Evolutionary conservation across 2,329 filamentous ascomycete genomes (phyloP).

Genomic region (Pseudovirgaria hyperparasitica): DNA sequence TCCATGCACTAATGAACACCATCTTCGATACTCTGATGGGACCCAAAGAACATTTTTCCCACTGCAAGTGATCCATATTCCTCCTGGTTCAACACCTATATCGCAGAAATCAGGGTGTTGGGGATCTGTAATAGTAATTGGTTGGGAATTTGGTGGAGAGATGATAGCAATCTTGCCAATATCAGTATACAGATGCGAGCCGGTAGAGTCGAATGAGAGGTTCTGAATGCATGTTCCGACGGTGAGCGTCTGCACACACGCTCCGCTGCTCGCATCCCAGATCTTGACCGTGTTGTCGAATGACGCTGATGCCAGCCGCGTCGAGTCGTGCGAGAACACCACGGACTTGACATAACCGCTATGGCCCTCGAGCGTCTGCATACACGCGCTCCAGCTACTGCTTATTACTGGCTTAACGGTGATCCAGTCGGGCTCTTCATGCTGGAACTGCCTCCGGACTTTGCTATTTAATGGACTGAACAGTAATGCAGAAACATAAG

Average conservation of each 20-base stretch:
- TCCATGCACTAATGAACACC: conserved; percentile 4
- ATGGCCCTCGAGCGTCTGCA: conserved; percentile 10
- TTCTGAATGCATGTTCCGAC: conserved; percentile 4
- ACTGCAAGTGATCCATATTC: conserved; percentile 6
- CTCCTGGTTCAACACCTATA: conserved; percentile 3
- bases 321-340: conserved; percentile 10
- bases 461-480: conserved; percentile 9
- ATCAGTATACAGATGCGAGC: conserved; percentile 10
- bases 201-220: conserved; percentile 10
- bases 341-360: conserved; percentile 5
- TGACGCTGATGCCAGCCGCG: conserved; percentile 9
- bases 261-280: conserved; percentile 8
- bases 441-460: conserved; percentile 6
- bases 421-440: conserved; percentile 8
- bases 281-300: conserved; percentile 7
- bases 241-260: conserved; percentile 6
- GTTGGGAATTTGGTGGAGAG: conserved; percentile 1
- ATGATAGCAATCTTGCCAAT: conserved; percentile 8
- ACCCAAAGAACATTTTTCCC: conserved; percentile 6
- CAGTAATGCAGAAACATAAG: conserved; percentile 11
- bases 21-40: conserved; percentile 7
- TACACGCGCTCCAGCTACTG: conserved; percentile 7
- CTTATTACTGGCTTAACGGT: conserved; percentile 6
- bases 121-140: too few species aligned
- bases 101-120: conserved; percentile 3